These are phyloP conservation scores for Geotrichum histeridarum DNA, from an alignment of 1,139 yeast species.

Conservation along the genomic window DNA sequence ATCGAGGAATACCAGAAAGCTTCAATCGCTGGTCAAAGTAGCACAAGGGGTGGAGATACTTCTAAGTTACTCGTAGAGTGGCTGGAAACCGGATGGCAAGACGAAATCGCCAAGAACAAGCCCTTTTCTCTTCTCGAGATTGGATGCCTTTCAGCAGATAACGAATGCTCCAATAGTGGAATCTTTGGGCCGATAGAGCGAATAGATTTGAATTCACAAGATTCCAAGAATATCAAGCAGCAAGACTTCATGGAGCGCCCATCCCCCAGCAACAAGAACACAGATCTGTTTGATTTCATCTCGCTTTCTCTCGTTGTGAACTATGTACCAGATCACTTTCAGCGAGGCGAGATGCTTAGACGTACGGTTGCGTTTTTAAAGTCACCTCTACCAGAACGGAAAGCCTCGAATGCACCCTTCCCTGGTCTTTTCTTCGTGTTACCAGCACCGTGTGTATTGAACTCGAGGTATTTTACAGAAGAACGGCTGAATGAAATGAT, in stretches of 20 bases:
- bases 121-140: conserved; percentile 58
- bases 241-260: conserved; percentile 85
- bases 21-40: conserved; percentile 75
- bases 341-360: conserved; percentile 71
- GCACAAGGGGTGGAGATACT: conserved; percentile 82
- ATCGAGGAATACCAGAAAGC: conserved; percentile 72
- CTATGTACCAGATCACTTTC: conserved; percentile 69
- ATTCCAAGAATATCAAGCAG: conserved; percentile 53
- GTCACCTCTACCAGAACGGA: conserved; percentile 27
- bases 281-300: conserved; percentile 53
- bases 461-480: conserved; percentile 71
- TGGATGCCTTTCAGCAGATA: conserved; percentile 69
- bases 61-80: conserved; percentile 69
- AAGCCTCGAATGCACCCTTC: conserved; percentile 17
- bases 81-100: conserved; percentile 41
- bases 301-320: conserved; percentile 85
- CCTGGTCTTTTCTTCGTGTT: conserved; percentile 65
- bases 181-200: conserved; percentile 43
- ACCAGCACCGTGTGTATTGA: conserved; percentile 79
- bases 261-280: conserved; percentile 46
- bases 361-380: conserved; percentile 56
- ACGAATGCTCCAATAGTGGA: conserved; percentile 53
- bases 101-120: neutral
- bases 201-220: conserved; percentile 80
- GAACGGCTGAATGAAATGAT: conserved; percentile 46